Evolutionary conservation across 768 basidiomycete species (phyloP).

Genomic region (Pholiota conissans): DNA sequence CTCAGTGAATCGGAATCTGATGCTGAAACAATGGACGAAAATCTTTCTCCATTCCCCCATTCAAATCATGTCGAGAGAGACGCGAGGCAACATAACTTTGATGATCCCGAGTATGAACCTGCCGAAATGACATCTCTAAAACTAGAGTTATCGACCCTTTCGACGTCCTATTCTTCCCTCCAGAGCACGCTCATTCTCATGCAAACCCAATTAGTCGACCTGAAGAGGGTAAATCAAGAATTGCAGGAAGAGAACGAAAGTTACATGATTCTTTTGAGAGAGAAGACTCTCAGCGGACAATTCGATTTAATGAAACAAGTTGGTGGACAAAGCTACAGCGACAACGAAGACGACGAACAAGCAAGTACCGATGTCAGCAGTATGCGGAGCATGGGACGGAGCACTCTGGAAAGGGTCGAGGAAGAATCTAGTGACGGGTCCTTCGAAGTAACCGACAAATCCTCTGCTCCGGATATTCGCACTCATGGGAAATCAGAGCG

Average conservation of each 20-base stretch:
- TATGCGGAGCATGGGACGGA: constrained; percentile 56
- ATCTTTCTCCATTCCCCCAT: constrained; percentile 15
- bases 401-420: constrained; percentile 63
- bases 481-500: constrained; percentile 45
- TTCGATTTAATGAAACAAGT: constrained; percentile 77
- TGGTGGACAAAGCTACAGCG: constrained; percentile 37
- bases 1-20: constrained; percentile 44
- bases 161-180: constrained; percentile 80
- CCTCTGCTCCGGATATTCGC: constrained; percentile 39
- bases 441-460: constrained; percentile 37
- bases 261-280: constrained; percentile 90
- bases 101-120: constrained; percentile 74
- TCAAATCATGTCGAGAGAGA: constrained; percentile 16
- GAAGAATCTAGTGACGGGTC: constrained; percentile 47
- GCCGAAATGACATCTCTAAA: constrained; percentile 84
- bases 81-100: constrained; percentile 41
- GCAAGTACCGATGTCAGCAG: constrained; percentile 53
- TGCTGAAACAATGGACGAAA: constrained; percentile 25
- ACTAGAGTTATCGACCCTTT: constrained; percentile 83
- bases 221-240: constrained; percentile 85
- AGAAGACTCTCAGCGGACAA: constrained; percentile 88
- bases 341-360: constrained; percentile 40
- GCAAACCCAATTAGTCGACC: constrained; percentile 80
- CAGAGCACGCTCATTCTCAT: constrained; percentile 84
- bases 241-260: constrained; percentile 96